Base-by-base conservation (phyloP, 129 eudicot genomes). In the Chrysanthemum makinoi region DNA sequence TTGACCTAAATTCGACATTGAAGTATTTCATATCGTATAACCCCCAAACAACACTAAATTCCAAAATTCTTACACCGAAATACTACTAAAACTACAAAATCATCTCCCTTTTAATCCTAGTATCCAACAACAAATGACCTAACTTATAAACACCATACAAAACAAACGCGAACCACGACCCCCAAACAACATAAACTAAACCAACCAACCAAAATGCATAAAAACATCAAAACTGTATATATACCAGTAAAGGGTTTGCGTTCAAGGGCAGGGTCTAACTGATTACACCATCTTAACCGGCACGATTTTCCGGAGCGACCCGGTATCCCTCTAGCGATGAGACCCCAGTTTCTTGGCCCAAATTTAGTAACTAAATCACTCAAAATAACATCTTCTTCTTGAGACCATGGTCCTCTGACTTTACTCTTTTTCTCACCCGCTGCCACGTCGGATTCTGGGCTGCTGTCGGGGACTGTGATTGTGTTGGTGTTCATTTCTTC, bases 241-340 rank as follows among this genome's bases (percentile, higher is more conserved):
- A 22, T 80, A 89, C 96, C 94, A 50, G 93, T 75, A 74, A 89
- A 89, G 20, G 96, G 93, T 52, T 86, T 87, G 82, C 88, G 93
- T 73, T 82, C 77, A 57, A 89, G 77, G 55, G 68, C 57, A 64
- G 96, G 96, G 64, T 89, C 90, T 22, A 89, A 80, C 80, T 89
- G 94, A 84, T 89, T 89, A 75, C 85, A 87, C 96, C 96, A 89
- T 9, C 96, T 85, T 7, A 86, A 88, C 8, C 96, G 96, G 77
- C 96, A 89, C 60, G 96, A 89, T 70, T 89, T 89, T 10, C 93
- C 93, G 15, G 96, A 80, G 56, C 96, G 83, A 1, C 90, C 88
- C 4, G 94, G 87, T 51, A 89, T 79, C 2, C 94, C 96, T 14
- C 81, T 72, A 3, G 96, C 93, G 77, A 89, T 89, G 73, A 86